phyloP scores from a whole-genome alignment of 176 grass and related monocot species.

The Oryza meridionalis region DNA sequence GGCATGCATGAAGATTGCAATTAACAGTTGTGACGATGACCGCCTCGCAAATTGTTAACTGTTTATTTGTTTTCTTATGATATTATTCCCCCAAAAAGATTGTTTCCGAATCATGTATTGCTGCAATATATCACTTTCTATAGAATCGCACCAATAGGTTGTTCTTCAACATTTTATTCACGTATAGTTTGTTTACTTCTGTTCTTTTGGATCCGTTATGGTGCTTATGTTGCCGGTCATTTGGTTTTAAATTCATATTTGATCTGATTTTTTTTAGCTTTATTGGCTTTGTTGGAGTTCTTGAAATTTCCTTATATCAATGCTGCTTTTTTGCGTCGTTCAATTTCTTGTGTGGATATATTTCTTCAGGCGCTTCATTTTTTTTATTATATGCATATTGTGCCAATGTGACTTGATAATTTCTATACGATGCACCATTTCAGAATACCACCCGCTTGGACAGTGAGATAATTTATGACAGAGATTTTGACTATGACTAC shows the following conservation, averaged over 20 bases:
- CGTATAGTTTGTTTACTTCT: not conserved
- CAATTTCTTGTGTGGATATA: not conserved
- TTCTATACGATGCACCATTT: conserved; percentile 27
- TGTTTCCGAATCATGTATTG: not conserved
- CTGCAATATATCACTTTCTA: not conserved
- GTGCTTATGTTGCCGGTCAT: not conserved
- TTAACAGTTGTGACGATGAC: not conserved
- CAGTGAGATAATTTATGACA: conserved; percentile 84
- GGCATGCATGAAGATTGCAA: not conserved
- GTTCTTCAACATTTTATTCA: not conserved
- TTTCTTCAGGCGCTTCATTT: conserved; percentile 19
- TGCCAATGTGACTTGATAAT: not conserved
- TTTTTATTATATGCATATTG: not conserved
- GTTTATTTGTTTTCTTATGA: not conserved
- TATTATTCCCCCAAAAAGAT: not conserved
- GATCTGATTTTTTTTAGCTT: not conserved
- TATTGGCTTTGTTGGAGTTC: not conserved
- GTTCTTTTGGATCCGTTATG: not conserved
- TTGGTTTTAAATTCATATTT: not conserved
- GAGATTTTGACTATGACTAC: conserved; percentile 81
- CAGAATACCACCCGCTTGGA: conserved; percentile 67
- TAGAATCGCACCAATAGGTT: not conserved
- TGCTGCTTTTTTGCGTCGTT: not conserved
- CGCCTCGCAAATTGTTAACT: not conserved
- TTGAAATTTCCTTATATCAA: not conserved